A percentile compares a stretch with the other conserved stretches of the same genome.
These are phyloP conservation scores for Leccinum broughii DNA, from an alignment of 768 basidiomycete species.

Conservation along the genomic window DNA sequence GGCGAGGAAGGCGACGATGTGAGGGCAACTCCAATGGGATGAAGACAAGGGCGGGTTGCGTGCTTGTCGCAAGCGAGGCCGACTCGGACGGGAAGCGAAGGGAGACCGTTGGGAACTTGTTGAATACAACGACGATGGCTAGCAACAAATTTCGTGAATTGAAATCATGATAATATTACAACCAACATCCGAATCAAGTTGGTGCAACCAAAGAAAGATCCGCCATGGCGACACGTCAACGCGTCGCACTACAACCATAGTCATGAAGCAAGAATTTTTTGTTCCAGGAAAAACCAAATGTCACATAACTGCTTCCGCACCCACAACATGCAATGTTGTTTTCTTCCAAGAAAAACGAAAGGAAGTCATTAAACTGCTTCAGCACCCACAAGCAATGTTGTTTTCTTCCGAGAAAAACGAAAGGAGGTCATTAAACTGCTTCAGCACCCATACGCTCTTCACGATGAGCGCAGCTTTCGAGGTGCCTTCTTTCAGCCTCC, in stretches of 20 bases:
- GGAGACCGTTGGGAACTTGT: too few relatives aligned
- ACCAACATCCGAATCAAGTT: neutral
- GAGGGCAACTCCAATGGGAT: too few relatives aligned
- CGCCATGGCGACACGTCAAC: neutral
- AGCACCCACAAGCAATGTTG: neutral
- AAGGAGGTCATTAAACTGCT: slow-evolving; percentile 10
- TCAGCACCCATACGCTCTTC: neutral
- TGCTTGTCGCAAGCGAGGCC: too few relatives aligned
- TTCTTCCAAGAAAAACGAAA: neutral
- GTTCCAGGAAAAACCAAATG: too few relatives aligned
- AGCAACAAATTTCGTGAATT: neutral
- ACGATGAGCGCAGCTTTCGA: slow-evolving; percentile 10
- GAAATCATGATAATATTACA: neutral
- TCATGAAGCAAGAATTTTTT: neutral
- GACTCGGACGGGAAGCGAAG: too few relatives aligned
- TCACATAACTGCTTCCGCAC: too few relatives aligned
- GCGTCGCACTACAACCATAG: neutral
- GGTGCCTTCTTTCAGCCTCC: slow-evolving; percentile 16
- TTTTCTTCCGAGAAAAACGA: neutral
- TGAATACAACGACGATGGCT: too few relatives aligned
- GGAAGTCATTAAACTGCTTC: slow-evolving; percentile 11
- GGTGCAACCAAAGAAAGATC: neutral
- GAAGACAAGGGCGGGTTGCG: too few relatives aligned
- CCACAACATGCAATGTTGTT: neutral
- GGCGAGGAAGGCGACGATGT: too few relatives aligned